Evolutionary conservation across 1,284 basidiomycete genomes (phyloP), one percentile per base, ranked within the genome.

Genomic region (Ceratobasidium sp.): DNA sequence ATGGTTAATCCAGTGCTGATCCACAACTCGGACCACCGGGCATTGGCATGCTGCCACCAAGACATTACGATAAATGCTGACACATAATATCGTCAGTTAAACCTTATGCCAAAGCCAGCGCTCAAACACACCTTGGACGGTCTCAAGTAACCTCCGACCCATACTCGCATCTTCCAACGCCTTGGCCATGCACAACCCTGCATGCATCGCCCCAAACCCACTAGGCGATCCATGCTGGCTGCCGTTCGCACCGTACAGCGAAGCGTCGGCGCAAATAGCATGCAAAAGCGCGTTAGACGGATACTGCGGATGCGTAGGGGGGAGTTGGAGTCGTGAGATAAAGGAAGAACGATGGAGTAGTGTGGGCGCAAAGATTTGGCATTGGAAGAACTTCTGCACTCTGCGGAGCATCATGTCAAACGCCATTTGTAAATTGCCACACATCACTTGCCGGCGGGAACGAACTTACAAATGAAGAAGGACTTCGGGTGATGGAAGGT

Each of bases 41-140:
- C 60, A 52, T 64, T 64, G 20, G 60, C 60, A 29, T 64, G 60
- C 32, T 52, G 45, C 60, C 60, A 64, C 60, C 60, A 64, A 17
- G 60, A 50, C 47, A 64, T 50, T 13, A 64, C 34, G 22, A 64
- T 64, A 52, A 64, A 64, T n/a, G 60, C 60, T 64, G 27, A 27
- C 1, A 10, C 25, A 17, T 20, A 13, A 31, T 8, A 35, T 17
- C 15, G 8, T 50, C 43, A 62, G 12, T 6, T 17, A 1, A 10
- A 40, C 10, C 12, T 8, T 10, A 17, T 40, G 45, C 35, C 5
- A 6, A 20, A n/a, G 5, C 35, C 54, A 4, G 38, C 10, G 17
- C 17, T 40, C 38, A 20, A 6, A 53, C 50, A 20, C 20, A 62
- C 58, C 58, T 31, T 64, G 47, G 1, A 64, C 60, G 25, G 47